phyloP scores from a whole-genome alignment of 495 filamentous ascomycete species.

The Parathielavia appendiculata region DNA sequence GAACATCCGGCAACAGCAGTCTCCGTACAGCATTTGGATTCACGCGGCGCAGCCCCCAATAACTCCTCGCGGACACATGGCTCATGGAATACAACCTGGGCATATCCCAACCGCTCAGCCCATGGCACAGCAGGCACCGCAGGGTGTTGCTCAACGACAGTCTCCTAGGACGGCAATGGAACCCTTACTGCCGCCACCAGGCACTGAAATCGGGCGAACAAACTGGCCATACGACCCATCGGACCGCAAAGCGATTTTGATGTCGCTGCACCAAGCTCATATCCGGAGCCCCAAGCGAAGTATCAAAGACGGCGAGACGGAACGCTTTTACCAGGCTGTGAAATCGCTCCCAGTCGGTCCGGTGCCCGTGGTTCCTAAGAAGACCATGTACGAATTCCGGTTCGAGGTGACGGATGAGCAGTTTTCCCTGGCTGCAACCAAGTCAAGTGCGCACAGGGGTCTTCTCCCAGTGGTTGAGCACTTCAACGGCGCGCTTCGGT shows the following conservation, averaged over 20 bases:
- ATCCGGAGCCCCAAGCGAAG: constrained; percentile 51
- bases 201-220: constrained; percentile 13
- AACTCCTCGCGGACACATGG: background rate
- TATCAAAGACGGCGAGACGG: constrained; percentile 23
- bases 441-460: constrained; percentile 13
- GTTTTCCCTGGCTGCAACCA: constrained; percentile 21
- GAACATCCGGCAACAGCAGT: background rate
- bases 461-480: constrained; percentile 30
- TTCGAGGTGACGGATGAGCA: constrained; percentile 36
- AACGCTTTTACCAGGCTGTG: constrained; percentile 47
- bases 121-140: constrained; percentile 9
- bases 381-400: constrained; percentile 28
- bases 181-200: constrained; percentile 21
- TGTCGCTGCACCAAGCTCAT: constrained; percentile 54
- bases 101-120: background rate
- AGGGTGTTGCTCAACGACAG: constrained; percentile 15
- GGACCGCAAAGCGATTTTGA: constrained; percentile 42
- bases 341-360: constrained; percentile 42
- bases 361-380: constrained; percentile 27
- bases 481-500: constrained; percentile 36
- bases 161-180: background rate
- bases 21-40: background rate
- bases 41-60: background rate
- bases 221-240: constrained; percentile 38
- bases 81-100: background rate